Conservation (phyloP, 2,329 filamentous ascomycete genomes). For the Arthrinium phaeospermum region DNA sequence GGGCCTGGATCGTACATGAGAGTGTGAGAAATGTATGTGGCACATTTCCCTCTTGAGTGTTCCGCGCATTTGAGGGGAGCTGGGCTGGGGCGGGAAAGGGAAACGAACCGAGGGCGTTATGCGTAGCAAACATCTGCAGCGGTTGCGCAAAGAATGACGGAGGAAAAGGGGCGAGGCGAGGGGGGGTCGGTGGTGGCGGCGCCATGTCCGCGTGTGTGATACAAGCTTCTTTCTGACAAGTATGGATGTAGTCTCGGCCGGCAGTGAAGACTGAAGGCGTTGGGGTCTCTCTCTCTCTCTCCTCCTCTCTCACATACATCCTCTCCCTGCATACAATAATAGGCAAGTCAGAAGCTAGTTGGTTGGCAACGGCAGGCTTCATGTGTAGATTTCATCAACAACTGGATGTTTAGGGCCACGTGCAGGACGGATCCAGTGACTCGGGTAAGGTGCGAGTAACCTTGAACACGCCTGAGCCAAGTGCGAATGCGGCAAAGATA, state of each 20-base stretch:
- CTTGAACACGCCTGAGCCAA: background rate
- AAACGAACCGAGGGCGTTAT: background rate
- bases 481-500: background rate
- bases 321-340: background rate
- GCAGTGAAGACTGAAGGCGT: background rate
- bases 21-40: background rate
- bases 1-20: background rate
- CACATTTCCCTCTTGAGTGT: background rate
- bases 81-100: background rate
- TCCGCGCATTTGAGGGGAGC: background rate
- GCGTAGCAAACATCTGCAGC: constrained; percentile 11
- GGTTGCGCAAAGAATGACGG: background rate
- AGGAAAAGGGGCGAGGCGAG: background rate
- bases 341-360: background rate
- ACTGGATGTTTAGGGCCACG: constrained; percentile 18
- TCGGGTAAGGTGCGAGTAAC: constrained; percentile 12
- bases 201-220: background rate
- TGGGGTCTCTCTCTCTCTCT: too few relatives aligned
- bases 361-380: background rate
- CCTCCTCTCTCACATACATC: too few relatives aligned
- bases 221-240: constrained; percentile 5
- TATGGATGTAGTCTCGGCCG: background rate
- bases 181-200: background rate
- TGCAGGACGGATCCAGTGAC: constrained; percentile 18
- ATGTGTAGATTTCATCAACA: background rate